phyloP scores from a whole-genome alignment of 768 basidiomycete species.

The Xanthoconium purpureum region DNA sequence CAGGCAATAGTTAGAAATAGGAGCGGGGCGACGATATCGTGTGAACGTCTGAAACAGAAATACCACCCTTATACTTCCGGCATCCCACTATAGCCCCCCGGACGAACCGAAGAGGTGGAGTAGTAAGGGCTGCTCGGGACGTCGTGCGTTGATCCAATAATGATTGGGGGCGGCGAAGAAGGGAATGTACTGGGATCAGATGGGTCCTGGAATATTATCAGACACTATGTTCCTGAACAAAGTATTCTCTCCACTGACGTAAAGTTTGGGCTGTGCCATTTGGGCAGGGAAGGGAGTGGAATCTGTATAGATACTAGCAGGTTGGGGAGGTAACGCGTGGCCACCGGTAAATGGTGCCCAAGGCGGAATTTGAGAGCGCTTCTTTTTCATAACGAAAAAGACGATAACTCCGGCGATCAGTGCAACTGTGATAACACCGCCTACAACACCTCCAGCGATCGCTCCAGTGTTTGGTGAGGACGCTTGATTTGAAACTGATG shows the following conservation, averaged over 20 bases:
- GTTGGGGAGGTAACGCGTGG: neutral
- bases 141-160: conserved; percentile 6
- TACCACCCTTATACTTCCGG: conserved; percentile 22
- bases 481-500: conserved; percentile 9
- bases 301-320: conserved; percentile 7
- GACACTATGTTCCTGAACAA: neutral
- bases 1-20: too few species aligned
- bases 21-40: neutral
- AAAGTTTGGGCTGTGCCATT: conserved; percentile 27
- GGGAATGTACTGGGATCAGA: conserved; percentile 40
- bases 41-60: neutral
- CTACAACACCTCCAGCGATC: conserved; percentile 62
- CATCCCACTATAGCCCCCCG: conserved; percentile 24
- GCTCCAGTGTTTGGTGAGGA: conserved; percentile 43
- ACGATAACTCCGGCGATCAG: conserved; percentile 37
- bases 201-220: conserved; percentile 28
- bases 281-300: conserved; percentile 12
- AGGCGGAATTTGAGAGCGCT: conserved; percentile 22
- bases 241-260: conserved; percentile 22
- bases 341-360: conserved; percentile 12
- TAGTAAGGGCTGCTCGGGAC: conserved; percentile 8
- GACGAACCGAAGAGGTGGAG: conserved; percentile 5
- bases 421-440: conserved; percentile 54
- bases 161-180: conserved; percentile 20
- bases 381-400: conserved; percentile 38